phyloP scores from a whole-genome alignment of 192 early-diverging fungal genomes.

The Coemansia sp. region DNA sequence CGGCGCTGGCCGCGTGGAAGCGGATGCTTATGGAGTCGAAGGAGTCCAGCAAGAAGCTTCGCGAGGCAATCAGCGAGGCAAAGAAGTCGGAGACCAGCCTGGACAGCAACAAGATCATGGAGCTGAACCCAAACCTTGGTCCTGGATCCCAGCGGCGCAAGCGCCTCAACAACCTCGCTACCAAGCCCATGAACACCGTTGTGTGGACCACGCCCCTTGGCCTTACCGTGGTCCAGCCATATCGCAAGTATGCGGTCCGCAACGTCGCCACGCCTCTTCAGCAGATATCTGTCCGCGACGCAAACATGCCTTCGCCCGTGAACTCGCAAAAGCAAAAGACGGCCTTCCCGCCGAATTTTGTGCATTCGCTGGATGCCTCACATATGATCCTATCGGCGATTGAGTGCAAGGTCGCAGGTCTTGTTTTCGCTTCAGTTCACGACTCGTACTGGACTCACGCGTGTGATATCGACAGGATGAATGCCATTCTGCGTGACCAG shows the following conservation, averaged over 20 bases:
- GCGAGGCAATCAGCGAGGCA: slow-evolving; percentile 18
- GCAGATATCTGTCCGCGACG: slow-evolving; percentile 70
- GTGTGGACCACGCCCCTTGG: slow-evolving; percentile 96
- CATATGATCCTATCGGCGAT: slow-evolving; percentile 96
- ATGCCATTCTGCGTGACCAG: slow-evolving; percentile 77
- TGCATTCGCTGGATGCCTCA: slow-evolving; percentile 95
- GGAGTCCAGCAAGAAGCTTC: slow-evolving; percentile 28
- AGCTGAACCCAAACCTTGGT: slow-evolving; percentile 36
- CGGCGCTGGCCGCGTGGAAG: slow-evolving; percentile 44
- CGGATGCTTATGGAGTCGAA: slow-evolving; percentile 25
- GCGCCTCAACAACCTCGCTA: slow-evolving; percentile 34
- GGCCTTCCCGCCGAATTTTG: slow-evolving; percentile 98
- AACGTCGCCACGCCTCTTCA: slow-evolving; percentile 77
- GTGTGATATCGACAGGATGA: slow-evolving; percentile 83
- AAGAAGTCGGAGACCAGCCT: slow-evolving; percentile 9
- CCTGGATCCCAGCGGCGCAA: slow-evolving; percentile 33
- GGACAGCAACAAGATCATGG: slow-evolving; percentile 19
- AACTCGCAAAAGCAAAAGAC: slow-evolving; percentile 89
- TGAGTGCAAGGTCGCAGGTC: slow-evolving; percentile 68
- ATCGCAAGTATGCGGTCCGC: slow-evolving; percentile 68
- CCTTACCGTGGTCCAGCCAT: slow-evolving; percentile 95
- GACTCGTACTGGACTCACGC: slow-evolving; percentile 99
- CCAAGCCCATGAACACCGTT: slow-evolving; percentile 81
- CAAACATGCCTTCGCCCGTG: slow-evolving; percentile 68
- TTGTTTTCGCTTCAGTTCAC: slow-evolving; percentile 94